These are phyloP conservation scores for Solanum gandarillasii DNA, from an alignment of 257 asterid species.

Conservation along the genomic window DNA sequence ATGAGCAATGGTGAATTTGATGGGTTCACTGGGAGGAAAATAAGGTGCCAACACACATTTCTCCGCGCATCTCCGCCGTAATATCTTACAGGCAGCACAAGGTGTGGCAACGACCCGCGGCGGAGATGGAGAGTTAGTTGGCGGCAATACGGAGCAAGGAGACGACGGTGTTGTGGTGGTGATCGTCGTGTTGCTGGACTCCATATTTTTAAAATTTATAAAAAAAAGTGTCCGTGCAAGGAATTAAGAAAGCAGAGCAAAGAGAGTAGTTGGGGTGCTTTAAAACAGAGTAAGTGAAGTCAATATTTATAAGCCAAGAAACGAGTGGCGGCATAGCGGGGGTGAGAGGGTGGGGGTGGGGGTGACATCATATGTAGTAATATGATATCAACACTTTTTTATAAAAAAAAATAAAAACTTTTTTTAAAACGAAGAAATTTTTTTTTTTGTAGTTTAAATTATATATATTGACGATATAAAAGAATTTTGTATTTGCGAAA, in stretches of 20 bases:
- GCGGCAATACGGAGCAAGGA: conserved; percentile 17
- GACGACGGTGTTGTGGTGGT: conserved; percentile 13
- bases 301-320: conserved; percentile 11
- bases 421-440: no score
- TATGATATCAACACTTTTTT: not conserved
- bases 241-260: not conserved
- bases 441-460: not conserved
- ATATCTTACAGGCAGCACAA: conserved; percentile 73
- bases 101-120: conserved; percentile 41
- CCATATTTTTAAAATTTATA: not conserved
- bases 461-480: not conserved
- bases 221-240: not conserved
- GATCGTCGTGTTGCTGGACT: not conserved
- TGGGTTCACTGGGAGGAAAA: conserved; percentile 67
- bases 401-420: no score
- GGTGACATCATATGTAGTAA: not conserved
- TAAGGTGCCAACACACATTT: conserved; percentile 77
- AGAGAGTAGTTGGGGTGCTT: not conserved
- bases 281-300: not conserved
- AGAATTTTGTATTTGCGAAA: not conserved
- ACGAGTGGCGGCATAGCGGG: not conserved
- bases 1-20: conserved; percentile 74
- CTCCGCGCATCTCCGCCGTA: conserved; percentile 58
- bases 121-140: conserved; percentile 11
- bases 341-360: not conserved